Evolutionary conservation across 331 rosid species (phyloP).

Genomic region (Saraca asoca): DNA sequence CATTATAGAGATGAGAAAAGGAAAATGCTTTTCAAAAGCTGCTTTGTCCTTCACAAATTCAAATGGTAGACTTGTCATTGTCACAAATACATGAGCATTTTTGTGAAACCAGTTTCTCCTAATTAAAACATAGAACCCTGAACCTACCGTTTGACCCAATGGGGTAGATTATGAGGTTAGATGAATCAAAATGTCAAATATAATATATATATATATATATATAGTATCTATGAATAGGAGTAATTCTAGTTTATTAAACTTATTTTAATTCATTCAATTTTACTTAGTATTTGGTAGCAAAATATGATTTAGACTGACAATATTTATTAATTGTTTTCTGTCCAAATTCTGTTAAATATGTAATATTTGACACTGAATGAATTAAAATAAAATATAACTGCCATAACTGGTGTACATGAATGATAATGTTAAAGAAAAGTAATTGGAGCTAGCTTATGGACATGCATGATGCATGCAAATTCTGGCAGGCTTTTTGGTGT

Average conservation of each 20-base stretch:
- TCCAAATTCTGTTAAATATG: too few species aligned
- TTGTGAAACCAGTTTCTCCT: conserved; percentile 2
- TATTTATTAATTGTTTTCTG: too few species aligned
- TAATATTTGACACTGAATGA: too few species aligned
- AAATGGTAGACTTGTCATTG: conserved; percentile 57
- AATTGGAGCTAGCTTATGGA: conserved; percentile 42
- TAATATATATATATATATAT: background rate
- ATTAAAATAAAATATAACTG: too few species aligned
- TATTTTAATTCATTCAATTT: too few species aligned
- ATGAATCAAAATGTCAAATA: too few species aligned
- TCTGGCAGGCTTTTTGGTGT: conserved; percentile 60
- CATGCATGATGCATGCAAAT: conserved; percentile 48
- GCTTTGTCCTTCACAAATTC: conserved; percentile 56
- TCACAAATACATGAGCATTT: conserved; percentile 39
- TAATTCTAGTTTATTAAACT: too few species aligned
- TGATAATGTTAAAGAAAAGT: conserved; percentile 35
- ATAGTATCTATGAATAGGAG: too few species aligned
- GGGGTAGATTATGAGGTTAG: too few species aligned
- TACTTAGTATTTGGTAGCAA: background rate
- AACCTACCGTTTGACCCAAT: conserved; percentile 45
- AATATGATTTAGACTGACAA: too few species aligned
- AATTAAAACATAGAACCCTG: conserved; percentile 35
- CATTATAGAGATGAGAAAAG: conserved; percentile 50
- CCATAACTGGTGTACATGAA: background rate
- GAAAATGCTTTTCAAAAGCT: conserved; percentile 55